A percentile compares a stretch with the other conserved stretches of the same genome.
These are phyloP conservation scores for Priceomyces medius DNA, from an alignment of 805 yeast species.

Conservation along the genomic window DNA sequence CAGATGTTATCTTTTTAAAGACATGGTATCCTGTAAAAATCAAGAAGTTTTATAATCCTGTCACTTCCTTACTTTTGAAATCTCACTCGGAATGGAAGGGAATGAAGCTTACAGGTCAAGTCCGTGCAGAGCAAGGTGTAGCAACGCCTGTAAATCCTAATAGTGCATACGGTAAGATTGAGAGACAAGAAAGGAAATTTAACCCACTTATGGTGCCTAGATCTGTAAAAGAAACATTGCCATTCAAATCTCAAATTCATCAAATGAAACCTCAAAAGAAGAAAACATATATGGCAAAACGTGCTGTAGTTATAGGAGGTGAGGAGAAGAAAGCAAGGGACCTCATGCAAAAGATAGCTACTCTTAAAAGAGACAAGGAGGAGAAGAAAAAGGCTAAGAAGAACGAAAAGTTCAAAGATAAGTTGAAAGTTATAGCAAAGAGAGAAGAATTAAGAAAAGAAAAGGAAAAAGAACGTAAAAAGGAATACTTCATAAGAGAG, in stretches of 20 bases:
- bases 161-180: constrained; percentile 65
- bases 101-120: constrained; percentile 92
- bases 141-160: constrained; percentile 59
- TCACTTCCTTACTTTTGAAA: constrained; percentile 76
- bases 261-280: constrained; percentile 86
- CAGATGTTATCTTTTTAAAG: constrained; percentile 84
- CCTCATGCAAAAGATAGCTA: constrained; percentile 80
- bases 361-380: constrained; percentile 83
- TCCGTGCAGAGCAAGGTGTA: constrained; percentile 71
- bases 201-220: constrained; percentile 86
- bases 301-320: constrained; percentile 91
- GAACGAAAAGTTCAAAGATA: constrained; percentile 69
- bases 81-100: constrained; percentile 92
- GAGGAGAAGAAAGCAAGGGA: constrained; percentile 93
- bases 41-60: constrained; percentile 92
- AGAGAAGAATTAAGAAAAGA: constrained; percentile 66
- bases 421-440: constrained; percentile 74
- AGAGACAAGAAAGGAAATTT: constrained; percentile 80
- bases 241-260: constrained; percentile 88
- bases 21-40: constrained; percentile 97
- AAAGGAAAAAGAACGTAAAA: constrained; percentile 80
- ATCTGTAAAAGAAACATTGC: constrained; percentile 70
- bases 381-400: constrained; percentile 72
- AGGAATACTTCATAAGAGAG: constrained; percentile 74
- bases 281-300: constrained; percentile 74